These are phyloP conservation scores for Neonectria coccinea DNA, from an alignment of 2,329 filamentous ascomycete species.

Conservation along the genomic window DNA sequence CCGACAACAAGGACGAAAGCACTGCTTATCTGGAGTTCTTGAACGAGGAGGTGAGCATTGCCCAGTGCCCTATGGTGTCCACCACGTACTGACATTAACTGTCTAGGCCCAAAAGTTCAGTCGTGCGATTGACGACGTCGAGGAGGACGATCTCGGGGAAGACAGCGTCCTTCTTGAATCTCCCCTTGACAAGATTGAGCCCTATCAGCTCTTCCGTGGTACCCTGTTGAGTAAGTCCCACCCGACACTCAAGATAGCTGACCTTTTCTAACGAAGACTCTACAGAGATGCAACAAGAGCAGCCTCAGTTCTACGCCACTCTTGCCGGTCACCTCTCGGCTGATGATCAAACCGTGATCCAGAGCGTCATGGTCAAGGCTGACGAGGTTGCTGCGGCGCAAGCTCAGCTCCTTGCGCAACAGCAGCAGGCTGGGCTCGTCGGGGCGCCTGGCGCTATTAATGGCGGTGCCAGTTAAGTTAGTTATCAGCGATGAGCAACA, in stretches of 20 bases:
- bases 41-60: slow-evolving; percentile 79
- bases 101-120: slow-evolving; percentile 85
- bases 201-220: slow-evolving; percentile 88
- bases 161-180: slow-evolving; percentile 94
- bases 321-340: slow-evolving; percentile 82
- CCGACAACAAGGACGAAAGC: slow-evolving; percentile 87
- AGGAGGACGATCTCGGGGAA: slow-evolving; percentile 90
- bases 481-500: slow-evolving; percentile 19
- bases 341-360: slow-evolving; percentile 85
- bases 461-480: slow-evolving; percentile 43
- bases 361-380: slow-evolving; percentile 78
- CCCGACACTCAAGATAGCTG: not conserved
- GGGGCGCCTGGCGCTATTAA: slow-evolving; percentile 38
- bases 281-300: slow-evolving; percentile 86
- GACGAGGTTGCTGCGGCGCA: slow-evolving; percentile 56
- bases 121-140: slow-evolving; percentile 74
- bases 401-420: slow-evolving; percentile 45
- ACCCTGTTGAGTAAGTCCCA: slow-evolving; percentile 80
- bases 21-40: slow-evolving; percentile 96
- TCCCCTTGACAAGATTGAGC: slow-evolving; percentile 93
- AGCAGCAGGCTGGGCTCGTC: slow-evolving; percentile 45
- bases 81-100: slow-evolving; percentile 38
- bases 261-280: slow-evolving; percentile 45
- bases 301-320: slow-evolving; percentile 87
- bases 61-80: not conserved